These are phyloP conservation scores for Botrytis hyacinthi DNA, from an alignment of 2,329 filamentous ascomycete genomes.

Conservation along the genomic window DNA sequence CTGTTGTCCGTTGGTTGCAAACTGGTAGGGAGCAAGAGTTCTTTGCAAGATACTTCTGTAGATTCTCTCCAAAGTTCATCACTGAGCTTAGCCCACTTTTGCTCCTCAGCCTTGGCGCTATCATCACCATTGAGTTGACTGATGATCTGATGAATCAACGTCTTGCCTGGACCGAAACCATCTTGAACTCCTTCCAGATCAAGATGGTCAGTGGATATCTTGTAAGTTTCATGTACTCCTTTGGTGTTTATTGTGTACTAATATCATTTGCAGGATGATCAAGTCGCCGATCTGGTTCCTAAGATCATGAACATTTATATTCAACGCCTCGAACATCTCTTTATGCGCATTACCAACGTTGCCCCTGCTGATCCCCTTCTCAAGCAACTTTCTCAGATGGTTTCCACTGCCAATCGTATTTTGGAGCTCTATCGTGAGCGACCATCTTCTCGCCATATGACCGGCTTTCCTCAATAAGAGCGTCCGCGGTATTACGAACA, in stretches of 20 bases:
- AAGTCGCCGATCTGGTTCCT: conserved; percentile 55
- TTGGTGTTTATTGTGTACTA: conserved; percentile 28
- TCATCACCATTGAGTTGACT: conserved; percentile 57
- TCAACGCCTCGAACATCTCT: conserved; percentile 52
- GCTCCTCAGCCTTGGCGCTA: conserved; percentile 62
- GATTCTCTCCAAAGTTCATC: conserved; percentile 53
- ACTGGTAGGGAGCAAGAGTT: conserved; percentile 60
- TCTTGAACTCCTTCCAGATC: conserved; percentile 51
- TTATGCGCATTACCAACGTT: conserved; percentile 49
- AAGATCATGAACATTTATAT: conserved; percentile 56
- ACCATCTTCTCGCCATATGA: conserved; percentile 11
- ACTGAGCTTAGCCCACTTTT: conserved; percentile 59
- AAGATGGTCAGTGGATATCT: conserved; percentile 35
- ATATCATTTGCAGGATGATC: conserved; percentile 47
- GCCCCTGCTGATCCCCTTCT: conserved; percentile 49
- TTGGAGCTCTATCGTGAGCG: conserved; percentile 31
- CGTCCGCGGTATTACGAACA: background rate
- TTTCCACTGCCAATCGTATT: conserved; percentile 37
- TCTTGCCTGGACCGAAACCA: conserved; percentile 59
- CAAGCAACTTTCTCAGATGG: conserved; percentile 49
- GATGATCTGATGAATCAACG: conserved; percentile 54
- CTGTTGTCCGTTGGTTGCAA: conserved; percentile 66
- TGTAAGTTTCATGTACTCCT: conserved; percentile 35
- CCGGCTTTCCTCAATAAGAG: conserved; percentile 12
- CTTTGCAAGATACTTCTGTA: conserved; percentile 55